Evolutionary conservation across 1,284 basidiomycete genomes (phyloP).

Genomic region (Pseudozyma thailandica): DNA sequence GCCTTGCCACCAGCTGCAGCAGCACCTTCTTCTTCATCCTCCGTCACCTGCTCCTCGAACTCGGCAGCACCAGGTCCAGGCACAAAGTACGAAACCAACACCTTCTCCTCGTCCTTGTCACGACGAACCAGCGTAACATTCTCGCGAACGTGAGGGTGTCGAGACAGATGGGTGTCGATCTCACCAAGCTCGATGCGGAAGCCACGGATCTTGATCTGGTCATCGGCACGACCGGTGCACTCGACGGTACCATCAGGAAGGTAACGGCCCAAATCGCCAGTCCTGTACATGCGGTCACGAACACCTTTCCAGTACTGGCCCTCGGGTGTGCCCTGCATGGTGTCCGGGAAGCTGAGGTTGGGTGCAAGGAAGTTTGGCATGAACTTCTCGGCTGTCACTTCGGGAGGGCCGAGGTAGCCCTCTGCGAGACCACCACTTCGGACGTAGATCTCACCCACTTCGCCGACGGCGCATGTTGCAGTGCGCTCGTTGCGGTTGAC

Average conservation of each 20-base stretch:
- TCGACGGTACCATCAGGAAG: conserved; percentile 92
- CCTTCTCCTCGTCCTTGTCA: conserved; percentile 99
- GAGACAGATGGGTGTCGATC: conserved; percentile 94
- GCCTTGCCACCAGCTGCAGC: conserved; percentile 36
- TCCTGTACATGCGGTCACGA: conserved; percentile 96
- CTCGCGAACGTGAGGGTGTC: conserved; percentile 91
- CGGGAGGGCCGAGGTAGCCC: conserved; percentile 84
- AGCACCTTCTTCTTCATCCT: conserved; percentile 68
- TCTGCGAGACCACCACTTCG: conserved; percentile 95
- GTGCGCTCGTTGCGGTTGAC: conserved; percentile 92
- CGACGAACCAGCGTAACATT: conserved; percentile 96
- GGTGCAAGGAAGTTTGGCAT: conserved; percentile 66
- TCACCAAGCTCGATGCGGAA: conserved; percentile 99
- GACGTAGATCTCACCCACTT: conserved; percentile 98
- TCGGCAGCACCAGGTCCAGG: conserved; percentile 78
- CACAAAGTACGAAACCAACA: conserved; percentile 98
- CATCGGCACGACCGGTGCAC: conserved; percentile 96
- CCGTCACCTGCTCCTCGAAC: conserved; percentile 76
- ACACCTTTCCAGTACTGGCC: conserved; percentile 86
- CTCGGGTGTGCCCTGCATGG: conserved; percentile 57
- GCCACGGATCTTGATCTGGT: conserved; percentile 99
- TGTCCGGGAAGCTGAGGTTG: conserved; percentile 57
- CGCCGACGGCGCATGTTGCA: conserved; percentile 90
- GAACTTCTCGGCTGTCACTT: conserved; percentile 78
- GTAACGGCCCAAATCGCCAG: conserved; percentile 95